Base-by-base conservation (phyloP, 208 protist genomes). In the Phytomonas francai region DNA sequence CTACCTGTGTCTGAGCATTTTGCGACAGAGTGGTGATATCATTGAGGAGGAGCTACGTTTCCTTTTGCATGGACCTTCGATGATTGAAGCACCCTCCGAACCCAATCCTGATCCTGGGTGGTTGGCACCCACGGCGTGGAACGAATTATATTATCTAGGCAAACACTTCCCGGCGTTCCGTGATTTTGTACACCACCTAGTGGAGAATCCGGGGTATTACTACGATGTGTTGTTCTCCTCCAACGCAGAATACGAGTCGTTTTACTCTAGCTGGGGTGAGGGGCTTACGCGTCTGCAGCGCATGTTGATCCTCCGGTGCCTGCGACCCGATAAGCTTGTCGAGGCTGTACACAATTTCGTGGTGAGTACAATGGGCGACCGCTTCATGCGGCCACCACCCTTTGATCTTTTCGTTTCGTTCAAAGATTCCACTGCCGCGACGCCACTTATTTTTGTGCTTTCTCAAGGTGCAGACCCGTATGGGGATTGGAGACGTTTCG, bases 361-460 rank as follows among this genome's bases (percentile, higher is more conserved):
- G 9, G 75, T 77, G 39, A 73, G 85, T 3, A 59, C 96, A 54
- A 78, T 99, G 34, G 98, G 97, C 9, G 84, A 97, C 54, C 77
- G 78, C 56, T 99, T 98, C 74, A 97, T 98, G 70, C 89, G 98
- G 25, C 93, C 98, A 1, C 98, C 98, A 42, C 87, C 91, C 28
- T 99, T 99, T 76, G 95, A 99, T 83, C 75, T 99, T 9, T 71
- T 82, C 22, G 88, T 84, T 27, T 98, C 96, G 29, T 99, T 94
- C 90, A 92, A 94, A 67, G 97, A 98, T 70, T 93, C 94, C 19
- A 92, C 77, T n/a, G 58, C 89, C 25, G 87, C 70, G 32, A 93
- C 94, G 28, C 98, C 98, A 56, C 78, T 99, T 57, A 97, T 99
- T 71, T 99, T 99, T 72, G 92, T 99, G 32, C 88, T 99, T n/a